Base-by-base conservation (phyloP, 2,329 filamentous ascomycete species). In the Ophiostoma quercus region DNA sequence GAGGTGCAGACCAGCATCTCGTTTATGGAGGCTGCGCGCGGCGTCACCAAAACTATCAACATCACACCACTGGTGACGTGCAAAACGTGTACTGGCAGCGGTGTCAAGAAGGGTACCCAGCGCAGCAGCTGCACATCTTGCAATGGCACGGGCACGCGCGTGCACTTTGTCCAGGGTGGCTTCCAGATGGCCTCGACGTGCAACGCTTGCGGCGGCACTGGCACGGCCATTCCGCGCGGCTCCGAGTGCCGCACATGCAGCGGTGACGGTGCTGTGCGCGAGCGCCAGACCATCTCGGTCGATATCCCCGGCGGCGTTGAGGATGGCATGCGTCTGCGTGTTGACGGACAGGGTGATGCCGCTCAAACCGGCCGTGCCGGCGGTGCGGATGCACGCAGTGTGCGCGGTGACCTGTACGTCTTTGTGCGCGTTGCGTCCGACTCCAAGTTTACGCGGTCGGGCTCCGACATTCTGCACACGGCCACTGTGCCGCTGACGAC, bases 111-210 rank as follows among this genome's bases (percentile, higher is more conserved):
- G 71, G 94, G 94, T 12, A 86, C 89, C 14, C 88, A 91, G 79
- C 85, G 88, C 74, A 83, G 87, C 32, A 83, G 88, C 72, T 99
- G 95, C 80, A 89, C 88, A 77, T 83, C 86, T 68, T 99, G 95
- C 78, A 89, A 91, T 72, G 95, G 95, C 19, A 92, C 92, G 1
- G 95, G 95, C 67, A 92, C 91, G 51, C 85, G 92, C 70, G 89
- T 98, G 67, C 92, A 96, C 79, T 90, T 92, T 76, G 91, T 97
- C 86, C 89, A 92, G 75, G 93, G 93, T 69, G 94, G 93, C 32
- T 98, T 99, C 81, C 94, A 98, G 81, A 94, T 99, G 90, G 92
- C 92, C 4, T 92, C 92, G 72, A 96, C 93, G 1, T 99, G 95
- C 79, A 84, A 86, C 25, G 82, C 87, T 47, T 99, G 95, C 78